Conservation (phyloP, 371 early-diverging fungal genomes). For the Rhizopus sp. region DNA sequence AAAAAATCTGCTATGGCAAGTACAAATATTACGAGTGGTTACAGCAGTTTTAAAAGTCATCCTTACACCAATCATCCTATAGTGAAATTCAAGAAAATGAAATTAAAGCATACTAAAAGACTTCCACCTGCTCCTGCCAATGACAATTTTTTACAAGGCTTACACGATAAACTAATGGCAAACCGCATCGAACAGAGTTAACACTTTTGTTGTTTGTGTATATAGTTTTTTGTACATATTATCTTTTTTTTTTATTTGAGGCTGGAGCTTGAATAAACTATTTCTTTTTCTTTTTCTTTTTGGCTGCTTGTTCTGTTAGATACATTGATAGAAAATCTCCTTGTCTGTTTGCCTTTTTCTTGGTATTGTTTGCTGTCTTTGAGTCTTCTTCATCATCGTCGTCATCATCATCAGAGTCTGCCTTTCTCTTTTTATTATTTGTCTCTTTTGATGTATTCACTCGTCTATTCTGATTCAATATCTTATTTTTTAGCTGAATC, state of each 20-base stretch:
- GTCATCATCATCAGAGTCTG: slow-evolving; percentile 14
- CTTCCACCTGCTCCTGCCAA: slow-evolving; percentile 26
- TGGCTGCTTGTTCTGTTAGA: slow-evolving; percentile 48
- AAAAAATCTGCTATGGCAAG: slow-evolving; percentile 14
- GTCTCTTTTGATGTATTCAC: slow-evolving; percentile 34
- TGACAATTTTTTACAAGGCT: slow-evolving; percentile 24
- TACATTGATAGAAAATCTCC: slow-evolving; percentile 60
- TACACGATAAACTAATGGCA: slow-evolving; percentile 21
- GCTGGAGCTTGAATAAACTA: slow-evolving; percentile 8
- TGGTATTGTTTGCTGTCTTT: slow-evolving; percentile 6
- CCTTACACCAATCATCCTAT: slow-evolving; percentile 29
- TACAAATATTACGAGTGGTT: slow-evolving; percentile 17
- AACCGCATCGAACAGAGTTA: background rate
- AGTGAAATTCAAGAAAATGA: slow-evolving; percentile 26
- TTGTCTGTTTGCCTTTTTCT: slow-evolving; percentile 11
- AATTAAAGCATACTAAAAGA: slow-evolving; percentile 20
- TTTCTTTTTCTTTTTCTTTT: slow-evolving; percentile 59
- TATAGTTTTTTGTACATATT: background rate
- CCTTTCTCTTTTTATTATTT: slow-evolving; percentile 9
- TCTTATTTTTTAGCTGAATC: slow-evolving; percentile 45
- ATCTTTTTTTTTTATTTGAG: background rate
- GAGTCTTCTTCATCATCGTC: slow-evolving; percentile 56
- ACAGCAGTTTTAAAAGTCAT: slow-evolving; percentile 17
- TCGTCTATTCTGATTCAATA: slow-evolving; percentile 46
- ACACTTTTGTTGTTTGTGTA: slow-evolving; percentile 1